Evolutionary conservation across 2,329 filamentous ascomycete genomes (phyloP).

Genomic region (Madurella fahalii): DNA sequence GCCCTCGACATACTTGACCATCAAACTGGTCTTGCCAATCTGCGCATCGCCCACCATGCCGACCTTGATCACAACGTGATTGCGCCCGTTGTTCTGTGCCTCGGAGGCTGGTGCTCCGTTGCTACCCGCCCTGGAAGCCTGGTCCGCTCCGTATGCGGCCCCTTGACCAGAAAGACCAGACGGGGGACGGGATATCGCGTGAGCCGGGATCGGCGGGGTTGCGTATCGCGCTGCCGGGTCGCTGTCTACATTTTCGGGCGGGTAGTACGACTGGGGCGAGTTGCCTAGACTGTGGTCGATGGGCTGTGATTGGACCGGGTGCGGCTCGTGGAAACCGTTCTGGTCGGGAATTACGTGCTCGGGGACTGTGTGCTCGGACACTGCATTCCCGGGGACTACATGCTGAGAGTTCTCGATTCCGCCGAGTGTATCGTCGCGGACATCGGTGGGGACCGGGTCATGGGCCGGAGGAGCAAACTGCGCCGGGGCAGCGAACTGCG

Average conservation of each 20-base stretch:
- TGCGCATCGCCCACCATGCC: constrained; percentile 99
- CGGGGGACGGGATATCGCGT: constrained; percentile 50
- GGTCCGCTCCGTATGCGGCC: constrained; percentile 41
- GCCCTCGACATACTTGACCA: constrained; percentile 99
- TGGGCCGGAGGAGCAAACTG: constrained; percentile 10
- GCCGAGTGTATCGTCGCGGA: constrained; percentile 47
- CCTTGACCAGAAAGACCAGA: constrained; percentile 48
- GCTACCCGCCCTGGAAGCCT: constrained; percentile 40
- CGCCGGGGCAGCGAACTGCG: neutral
- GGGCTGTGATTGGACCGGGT: constrained; percentile 46
- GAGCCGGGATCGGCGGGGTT: constrained; percentile 43
- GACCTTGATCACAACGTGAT: constrained; percentile 94
- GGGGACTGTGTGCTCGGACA: neutral
- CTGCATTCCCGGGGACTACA: constrained; percentile 16
- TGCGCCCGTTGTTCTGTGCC: constrained; percentile 46
- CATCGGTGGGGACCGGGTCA: constrained; percentile 32
- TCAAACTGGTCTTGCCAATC: constrained; percentile 97
- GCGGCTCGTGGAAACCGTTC: constrained; percentile 31
- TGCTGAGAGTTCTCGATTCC: constrained; percentile 47
- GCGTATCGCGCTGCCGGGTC: constrained; percentile 43
- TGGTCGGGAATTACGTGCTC: constrained; percentile 26
- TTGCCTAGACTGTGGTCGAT: constrained; percentile 45
- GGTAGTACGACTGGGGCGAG: constrained; percentile 39
- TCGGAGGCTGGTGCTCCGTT: constrained; percentile 32
- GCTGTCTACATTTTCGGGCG: constrained; percentile 30